These are phyloP conservation scores for Beauveria sp. DNA, from an alignment of 2,329 filamentous ascomycete species.

Conservation along the genomic window DNA sequence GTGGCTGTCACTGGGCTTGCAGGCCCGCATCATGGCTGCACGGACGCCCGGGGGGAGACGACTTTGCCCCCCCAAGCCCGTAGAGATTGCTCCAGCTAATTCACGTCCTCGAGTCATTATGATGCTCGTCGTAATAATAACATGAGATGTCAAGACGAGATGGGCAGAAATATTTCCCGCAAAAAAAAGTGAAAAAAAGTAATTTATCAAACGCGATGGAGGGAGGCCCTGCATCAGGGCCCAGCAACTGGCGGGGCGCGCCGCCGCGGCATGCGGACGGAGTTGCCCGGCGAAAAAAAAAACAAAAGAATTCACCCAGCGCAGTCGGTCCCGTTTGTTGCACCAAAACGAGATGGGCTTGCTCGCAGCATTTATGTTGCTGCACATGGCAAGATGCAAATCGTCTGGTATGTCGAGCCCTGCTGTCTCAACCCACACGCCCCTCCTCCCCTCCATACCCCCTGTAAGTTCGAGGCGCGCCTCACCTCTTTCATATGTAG, in stretches of 20 bases:
- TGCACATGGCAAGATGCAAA: background rate
- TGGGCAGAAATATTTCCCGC: no score
- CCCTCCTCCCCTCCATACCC: background rate
- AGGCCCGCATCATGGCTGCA: background rate
- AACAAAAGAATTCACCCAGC: background rate
- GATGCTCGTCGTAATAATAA: no score
- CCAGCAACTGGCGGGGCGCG: background rate
- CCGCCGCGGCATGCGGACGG: background rate
- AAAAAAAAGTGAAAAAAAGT: background rate
- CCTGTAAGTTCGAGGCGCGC: background rate
- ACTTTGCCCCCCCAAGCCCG: background rate
- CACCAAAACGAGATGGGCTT: background rate
- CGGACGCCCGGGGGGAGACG: background rate
- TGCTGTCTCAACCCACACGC: background rate
- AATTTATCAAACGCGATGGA: background rate
- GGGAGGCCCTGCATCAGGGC: background rate
- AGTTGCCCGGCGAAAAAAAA: background rate
- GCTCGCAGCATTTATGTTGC: background rate
- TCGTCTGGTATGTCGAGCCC: no score
- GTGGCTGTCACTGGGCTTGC: conserved; percentile 1
- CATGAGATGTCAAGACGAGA: background rate
- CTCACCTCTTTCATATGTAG: background rate
- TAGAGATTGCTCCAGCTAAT: background rate
- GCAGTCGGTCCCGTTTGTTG: background rate
- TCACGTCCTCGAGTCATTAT: background rate